Base-by-base conservation (phyloP, 768 basidiomycete genomes). In the Xerocomus spinulosus region DNA sequence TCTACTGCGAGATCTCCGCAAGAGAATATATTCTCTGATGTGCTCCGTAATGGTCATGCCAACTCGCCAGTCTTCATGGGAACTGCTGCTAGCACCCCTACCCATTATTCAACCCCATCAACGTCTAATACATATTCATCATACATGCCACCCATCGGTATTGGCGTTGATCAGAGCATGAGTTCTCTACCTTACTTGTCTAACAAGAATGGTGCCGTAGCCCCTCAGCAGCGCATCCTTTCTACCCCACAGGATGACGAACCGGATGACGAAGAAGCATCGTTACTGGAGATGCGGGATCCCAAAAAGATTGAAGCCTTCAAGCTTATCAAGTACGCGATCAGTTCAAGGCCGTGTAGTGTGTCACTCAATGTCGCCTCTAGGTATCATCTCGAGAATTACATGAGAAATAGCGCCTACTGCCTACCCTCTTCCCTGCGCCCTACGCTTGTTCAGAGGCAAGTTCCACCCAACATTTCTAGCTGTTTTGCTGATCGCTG, bases 351-450 rank as follows among this genome's bases (percentile, higher is more conserved):
- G 26, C 9, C 20, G 14, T 33, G n/a, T 32, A n/a, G n/a, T n/a
- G n/a, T 6, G 9, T 30, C 45, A 30, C 23, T 34, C 38, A 35
- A 54, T 17, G 53, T 36, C 36, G 21, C 36, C 23, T 37, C 9
- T 42, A 91, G 90, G 50, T 94, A 95, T 66, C 94, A 97, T 61
- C 74, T 97, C 41, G 87, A 92, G 56, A 95, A 95, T 58, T 92
- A 82, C 64, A 85, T 83, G 61, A 75, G 86, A 51, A 94, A 94
- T 58, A 83, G 83, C 34, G 77, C 80, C 10, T 97, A 97, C 62
- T 89, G 87, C 59, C 73, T 97, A 6, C 94, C 94, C 1, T 81
- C 88, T 2, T 93, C 91, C 12, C 70, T 97, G 39, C 80, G 88
- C 5, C 92, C 92, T 2, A 92, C 92, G 5, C 68, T 86, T n/a